Conservation (phyloP, 2,329 filamentous ascomycete species). For the Aspergillus amoenus region DNA sequence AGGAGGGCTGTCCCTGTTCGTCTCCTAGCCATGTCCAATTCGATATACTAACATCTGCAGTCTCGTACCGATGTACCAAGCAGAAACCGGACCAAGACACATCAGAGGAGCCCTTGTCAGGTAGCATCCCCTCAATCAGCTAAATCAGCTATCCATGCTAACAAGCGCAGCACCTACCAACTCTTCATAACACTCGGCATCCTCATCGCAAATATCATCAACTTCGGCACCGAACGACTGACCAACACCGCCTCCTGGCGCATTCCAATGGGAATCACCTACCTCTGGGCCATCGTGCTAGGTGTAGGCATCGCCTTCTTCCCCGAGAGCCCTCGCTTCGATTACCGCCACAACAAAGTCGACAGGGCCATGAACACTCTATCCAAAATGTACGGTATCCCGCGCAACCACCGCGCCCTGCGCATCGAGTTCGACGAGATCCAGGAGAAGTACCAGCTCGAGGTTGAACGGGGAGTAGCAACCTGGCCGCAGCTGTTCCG, state of each 20-base stretch:
- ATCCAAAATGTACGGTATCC: conserved; percentile 54
- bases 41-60: neutral
- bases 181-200: conserved; percentile 50
- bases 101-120: conserved; percentile 46
- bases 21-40: neutral
- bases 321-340: conserved; percentile 58
- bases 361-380: conserved; percentile 54
- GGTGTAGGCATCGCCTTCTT: conserved; percentile 55
- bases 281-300: conserved; percentile 57
- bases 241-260: conserved; percentile 46
- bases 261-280: conserved; percentile 56
- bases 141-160: neutral
- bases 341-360: conserved; percentile 56
- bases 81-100: conserved; percentile 45
- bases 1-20: conserved; percentile 37
- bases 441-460: conserved; percentile 55
- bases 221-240: conserved; percentile 42
- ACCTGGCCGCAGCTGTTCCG: conserved; percentile 40
- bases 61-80: conserved; percentile 48
- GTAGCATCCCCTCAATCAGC: conserved; percentile 13
- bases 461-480: conserved; percentile 37
- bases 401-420: conserved; percentile 53
- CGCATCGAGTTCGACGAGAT: conserved; percentile 56
- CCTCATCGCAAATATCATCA: conserved; percentile 48
- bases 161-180: conserved; percentile 42